These are phyloP conservation scores for Stentor coeruleus DNA, from an alignment of 73 alveolate genomes.

Conservation along the genomic window DNA sequence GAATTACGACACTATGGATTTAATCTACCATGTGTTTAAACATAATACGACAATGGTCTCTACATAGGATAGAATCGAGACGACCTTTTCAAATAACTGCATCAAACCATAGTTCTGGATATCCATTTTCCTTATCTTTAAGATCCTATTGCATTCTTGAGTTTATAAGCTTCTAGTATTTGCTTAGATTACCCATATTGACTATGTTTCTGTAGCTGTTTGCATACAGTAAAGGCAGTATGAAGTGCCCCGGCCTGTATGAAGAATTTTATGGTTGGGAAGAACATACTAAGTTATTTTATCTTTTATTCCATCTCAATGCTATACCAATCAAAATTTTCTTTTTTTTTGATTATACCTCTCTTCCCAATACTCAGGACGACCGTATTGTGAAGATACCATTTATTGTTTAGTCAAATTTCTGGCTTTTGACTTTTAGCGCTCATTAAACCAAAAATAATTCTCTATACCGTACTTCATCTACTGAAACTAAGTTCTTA, in stretches of 20 bases:
- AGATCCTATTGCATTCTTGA: constrained; percentile 37
- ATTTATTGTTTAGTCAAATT: no score
- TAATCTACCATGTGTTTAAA: constrained; percentile 43
- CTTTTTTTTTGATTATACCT: constrained; percentile 43
- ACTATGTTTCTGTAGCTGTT: constrained; percentile 92
- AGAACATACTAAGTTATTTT: constrained; percentile 47
- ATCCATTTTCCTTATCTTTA: constrained; percentile 34
- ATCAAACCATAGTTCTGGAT: constrained; percentile 30
- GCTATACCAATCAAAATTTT: constrained; percentile 52
- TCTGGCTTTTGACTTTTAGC: no score
- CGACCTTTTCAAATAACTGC: constrained; percentile 52
- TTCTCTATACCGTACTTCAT: no score
- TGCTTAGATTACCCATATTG: constrained; percentile 83
- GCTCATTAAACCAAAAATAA: no score
- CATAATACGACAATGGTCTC: constrained; percentile 44
- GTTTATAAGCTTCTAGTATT: constrained; percentile 65
- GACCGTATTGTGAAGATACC: constrained; percentile 61
- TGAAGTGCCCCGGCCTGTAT: constrained; percentile 94
- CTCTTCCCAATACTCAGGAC: constrained; percentile 64
- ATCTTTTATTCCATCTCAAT: constrained; percentile 47
- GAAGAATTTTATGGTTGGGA: constrained; percentile 55
- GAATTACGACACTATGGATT: constrained; percentile 44
- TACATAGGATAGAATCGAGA: constrained; percentile 50
- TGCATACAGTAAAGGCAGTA: constrained; percentile 89
- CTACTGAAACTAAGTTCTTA: no score